Evolutionary conservation across 805 yeast species (phyloP).

Genomic region (Crinitomyces ghanaensis): DNA sequence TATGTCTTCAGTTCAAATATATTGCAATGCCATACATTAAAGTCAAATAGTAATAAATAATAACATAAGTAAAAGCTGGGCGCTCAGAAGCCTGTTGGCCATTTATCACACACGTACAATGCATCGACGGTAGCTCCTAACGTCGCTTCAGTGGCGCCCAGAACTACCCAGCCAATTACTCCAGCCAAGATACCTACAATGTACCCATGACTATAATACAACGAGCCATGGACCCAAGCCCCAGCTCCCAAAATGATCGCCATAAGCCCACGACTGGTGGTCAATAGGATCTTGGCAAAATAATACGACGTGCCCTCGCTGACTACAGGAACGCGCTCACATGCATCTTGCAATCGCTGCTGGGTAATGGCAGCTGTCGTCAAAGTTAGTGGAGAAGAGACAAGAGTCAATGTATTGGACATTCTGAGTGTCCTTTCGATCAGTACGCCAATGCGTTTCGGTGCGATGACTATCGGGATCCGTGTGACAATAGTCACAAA

Average conservation of each 20-base stretch:
- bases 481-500: slow-evolving; percentile 23
- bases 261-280: slow-evolving; percentile 27
- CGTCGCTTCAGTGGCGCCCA: slow-evolving; percentile 33
- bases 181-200: slow-evolving; percentile 30
- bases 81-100: no score
- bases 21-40: no score
- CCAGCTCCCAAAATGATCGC: slow-evolving; percentile 27
- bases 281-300: slow-evolving; percentile 27
- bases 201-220: slow-evolving; percentile 32
- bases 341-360: slow-evolving; percentile 25
- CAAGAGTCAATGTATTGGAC: slow-evolving; percentile 21
- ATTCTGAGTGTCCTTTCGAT: slow-evolving; percentile 21
- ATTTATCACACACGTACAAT: slow-evolving; percentile 26
- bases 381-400: slow-evolving; percentile 29
- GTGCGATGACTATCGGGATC: slow-evolving; percentile 27
- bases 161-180: slow-evolving; percentile 31
- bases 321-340: slow-evolving; percentile 15
- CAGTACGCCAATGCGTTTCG: slow-evolving; percentile 19
- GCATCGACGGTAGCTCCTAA: slow-evolving; percentile 28
- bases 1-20: no score
- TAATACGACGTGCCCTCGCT: slow-evolving; percentile 23
- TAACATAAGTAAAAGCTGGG: no score
- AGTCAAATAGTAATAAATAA: no score
- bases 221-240: slow-evolving; percentile 31
- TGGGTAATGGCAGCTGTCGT: slow-evolving; percentile 27